Evolutionary conservation across 208 protist genomes (phyloP), one percentile per base, ranked within the genome.

Genomic region (Acanthamoeba sp.): DNA sequence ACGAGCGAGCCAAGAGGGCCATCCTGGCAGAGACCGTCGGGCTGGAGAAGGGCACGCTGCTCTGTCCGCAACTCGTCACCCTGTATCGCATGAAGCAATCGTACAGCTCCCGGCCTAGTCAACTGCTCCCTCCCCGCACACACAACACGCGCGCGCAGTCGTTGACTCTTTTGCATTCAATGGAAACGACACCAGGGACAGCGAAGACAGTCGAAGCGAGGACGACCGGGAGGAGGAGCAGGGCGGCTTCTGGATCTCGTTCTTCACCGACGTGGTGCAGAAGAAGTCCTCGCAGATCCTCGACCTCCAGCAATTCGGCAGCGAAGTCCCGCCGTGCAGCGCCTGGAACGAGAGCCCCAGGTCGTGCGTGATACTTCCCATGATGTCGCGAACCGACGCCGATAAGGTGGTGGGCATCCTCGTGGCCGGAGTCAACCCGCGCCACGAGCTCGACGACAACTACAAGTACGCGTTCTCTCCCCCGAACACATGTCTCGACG

Each of bases 351-450:
- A 91, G n/a, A 73, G 59, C 62, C 85, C 85, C 7, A 66, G 62
- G 84, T 91, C 85, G 55, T 91, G 85, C 40, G 57, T 91, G 22
- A 91, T 91, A 36, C 57, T 91, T 18, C 85, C 85, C 27, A 76
- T 91, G 85, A 91, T 73, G 62, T 76, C 52, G 73, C 59, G 85
- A 48, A 91, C 85, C 7, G 85, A 73, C 57, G 62, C 52, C 34
- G 52, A 66, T 22, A 91, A 91, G 38, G 36, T 91, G 20, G 57
- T 91, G 10, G 85, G 85, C 52, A 91, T 91, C 20, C 85, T 91
- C 24, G 62, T 91, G 7, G 85, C 85, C 24, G 85, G 85, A 27
- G 85, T 91, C 40, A 91, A 91, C 36, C 85, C 85, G 0, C 62
- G 62, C 48, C 85, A 91, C 18, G 85, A 66, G 20, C 42, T 91